Evolutionary conservation across 495 filamentous ascomycete species (phyloP).

Genomic region (Annulohypoxylon bovei): DNA sequence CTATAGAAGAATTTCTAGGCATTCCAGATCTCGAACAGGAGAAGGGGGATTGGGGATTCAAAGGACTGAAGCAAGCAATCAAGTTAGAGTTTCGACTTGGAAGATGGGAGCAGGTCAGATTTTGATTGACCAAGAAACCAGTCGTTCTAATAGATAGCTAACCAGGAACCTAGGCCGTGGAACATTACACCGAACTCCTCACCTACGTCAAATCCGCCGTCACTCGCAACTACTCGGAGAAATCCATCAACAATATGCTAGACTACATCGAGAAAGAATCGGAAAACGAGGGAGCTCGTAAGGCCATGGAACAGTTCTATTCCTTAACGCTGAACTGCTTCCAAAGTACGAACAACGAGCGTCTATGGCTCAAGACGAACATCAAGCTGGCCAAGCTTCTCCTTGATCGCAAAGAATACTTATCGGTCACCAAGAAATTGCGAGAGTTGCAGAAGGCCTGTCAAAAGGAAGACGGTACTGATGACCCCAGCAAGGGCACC

Average conservation of each 20-base stretch:
- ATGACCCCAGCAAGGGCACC: conserved; percentile 96
- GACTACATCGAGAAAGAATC: conserved; percentile 96
- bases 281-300: conserved; percentile 78
- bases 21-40: conserved; percentile 83
- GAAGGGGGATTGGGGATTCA: conserved; percentile 99
- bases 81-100: conserved; percentile 93
- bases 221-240: conserved; percentile 98
- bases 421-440: conserved; percentile 81
- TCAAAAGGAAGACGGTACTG: conserved; percentile 85
- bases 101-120: conserved; percentile 80
- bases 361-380: conserved; percentile 97
- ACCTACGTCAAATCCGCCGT: conserved; percentile 98
- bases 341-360: conserved; percentile 96
- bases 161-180: conserved; percentile 74
- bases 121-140: not conserved
- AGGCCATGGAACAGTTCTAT: conserved; percentile 96
- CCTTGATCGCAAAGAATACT: conserved; percentile 90
- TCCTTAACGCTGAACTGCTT: conserved; percentile 91
- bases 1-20: conserved; percentile 89
- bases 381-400: conserved; percentile 94
- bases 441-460: conserved; percentile 90
- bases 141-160: conserved; percentile 4
- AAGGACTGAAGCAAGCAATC: conserved; percentile 96
- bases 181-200: conserved; percentile 93
- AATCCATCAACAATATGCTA: conserved; percentile 99